A percentile compares a stretch with the other conserved stretches of the same genome.
Evolutionary conservation across 225 moss, liverwort and hornwort species (phyloP).

Genomic region (Antitrichia curtipendula): DNA sequence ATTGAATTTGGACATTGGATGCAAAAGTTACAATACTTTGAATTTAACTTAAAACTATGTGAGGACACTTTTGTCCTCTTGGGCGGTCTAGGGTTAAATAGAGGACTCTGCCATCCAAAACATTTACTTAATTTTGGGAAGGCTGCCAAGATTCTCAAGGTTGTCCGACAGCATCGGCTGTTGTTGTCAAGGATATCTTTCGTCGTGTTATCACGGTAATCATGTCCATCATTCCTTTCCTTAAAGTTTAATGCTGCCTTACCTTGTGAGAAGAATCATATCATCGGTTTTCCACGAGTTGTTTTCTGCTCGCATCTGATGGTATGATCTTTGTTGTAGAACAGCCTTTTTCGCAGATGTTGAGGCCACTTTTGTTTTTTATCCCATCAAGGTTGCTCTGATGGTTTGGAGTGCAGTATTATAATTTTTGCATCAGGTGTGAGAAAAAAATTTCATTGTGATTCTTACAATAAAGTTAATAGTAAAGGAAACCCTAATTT

Average conservation of each 20-base stretch:
- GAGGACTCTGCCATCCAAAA: neutral
- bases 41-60: too few species aligned
- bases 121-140: constrained; percentile 31
- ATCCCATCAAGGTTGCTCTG: neutral
- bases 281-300: neutral
- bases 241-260: neutral
- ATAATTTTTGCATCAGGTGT: neutral
- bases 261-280: neutral
- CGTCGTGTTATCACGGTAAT: constrained; percentile 25
- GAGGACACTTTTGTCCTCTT: too few species aligned
- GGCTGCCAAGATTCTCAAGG: constrained; percentile 53
- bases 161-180: constrained; percentile 15
- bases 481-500: too few species aligned
- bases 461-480: too few species aligned
- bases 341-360: neutral
- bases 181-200: constrained; percentile 30
- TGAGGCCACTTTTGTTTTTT: neutral
- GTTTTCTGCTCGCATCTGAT: neutral
- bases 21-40: too few species aligned
- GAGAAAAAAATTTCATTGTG: neutral
- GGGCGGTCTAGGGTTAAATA: too few species aligned
- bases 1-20: too few species aligned
- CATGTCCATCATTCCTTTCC: neutral
- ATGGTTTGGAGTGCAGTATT: neutral
- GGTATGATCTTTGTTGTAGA: neutral